Evolutionary conservation across 2,329 filamentous ascomycete species (phyloP).

Genomic region (Ophiostoma himal-ulmi): DNA sequence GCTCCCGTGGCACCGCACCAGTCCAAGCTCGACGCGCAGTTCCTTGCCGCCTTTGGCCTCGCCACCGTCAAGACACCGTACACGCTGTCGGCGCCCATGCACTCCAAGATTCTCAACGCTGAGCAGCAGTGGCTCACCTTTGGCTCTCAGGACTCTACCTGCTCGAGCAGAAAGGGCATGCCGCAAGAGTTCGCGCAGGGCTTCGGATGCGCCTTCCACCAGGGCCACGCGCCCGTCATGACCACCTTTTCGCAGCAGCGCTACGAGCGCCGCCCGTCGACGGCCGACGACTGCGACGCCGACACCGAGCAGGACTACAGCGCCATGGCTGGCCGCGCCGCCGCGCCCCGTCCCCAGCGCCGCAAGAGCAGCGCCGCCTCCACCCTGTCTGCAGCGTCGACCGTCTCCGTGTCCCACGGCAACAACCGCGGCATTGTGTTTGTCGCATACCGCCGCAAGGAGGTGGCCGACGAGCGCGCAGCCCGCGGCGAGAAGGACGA

Average conservation of each 20-base stretch:
- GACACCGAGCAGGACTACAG: slow-evolving; percentile 28
- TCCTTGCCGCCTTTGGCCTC: slow-evolving; percentile 52
- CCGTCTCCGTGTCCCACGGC: neutral
- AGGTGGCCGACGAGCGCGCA: slow-evolving; percentile 31
- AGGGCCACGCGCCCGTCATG: slow-evolving; percentile 31
- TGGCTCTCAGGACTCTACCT: slow-evolving; percentile 38
- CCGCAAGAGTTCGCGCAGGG: slow-evolving; percentile 43
- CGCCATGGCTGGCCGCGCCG: neutral
- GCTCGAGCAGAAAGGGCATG: neutral
- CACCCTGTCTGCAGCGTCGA: neutral
- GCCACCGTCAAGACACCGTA: slow-evolving; percentile 48
- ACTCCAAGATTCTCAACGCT: slow-evolving; percentile 45
- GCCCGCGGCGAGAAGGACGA: slow-evolving; percentile 35
- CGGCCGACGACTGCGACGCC: slow-evolving; percentile 27
- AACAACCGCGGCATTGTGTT: slow-evolving; percentile 51
- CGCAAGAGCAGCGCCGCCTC: slow-evolving; percentile 5
- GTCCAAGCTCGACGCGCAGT: slow-evolving; percentile 37
- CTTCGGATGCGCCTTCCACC: slow-evolving; percentile 50
- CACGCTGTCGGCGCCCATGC: slow-evolving; percentile 45
- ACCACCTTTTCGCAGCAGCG: slow-evolving; percentile 16
- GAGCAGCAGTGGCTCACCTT: slow-evolving; percentile 51
- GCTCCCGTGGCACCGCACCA: slow-evolving; percentile 19
- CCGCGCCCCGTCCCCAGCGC: neutral
- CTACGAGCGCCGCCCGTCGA: slow-evolving; percentile 22
- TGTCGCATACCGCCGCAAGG: slow-evolving; percentile 49